These are phyloP conservation scores for Carex myosuroides DNA, from an alignment of 176 grass and related monocot genomes.

Conservation along the genomic window DNA sequence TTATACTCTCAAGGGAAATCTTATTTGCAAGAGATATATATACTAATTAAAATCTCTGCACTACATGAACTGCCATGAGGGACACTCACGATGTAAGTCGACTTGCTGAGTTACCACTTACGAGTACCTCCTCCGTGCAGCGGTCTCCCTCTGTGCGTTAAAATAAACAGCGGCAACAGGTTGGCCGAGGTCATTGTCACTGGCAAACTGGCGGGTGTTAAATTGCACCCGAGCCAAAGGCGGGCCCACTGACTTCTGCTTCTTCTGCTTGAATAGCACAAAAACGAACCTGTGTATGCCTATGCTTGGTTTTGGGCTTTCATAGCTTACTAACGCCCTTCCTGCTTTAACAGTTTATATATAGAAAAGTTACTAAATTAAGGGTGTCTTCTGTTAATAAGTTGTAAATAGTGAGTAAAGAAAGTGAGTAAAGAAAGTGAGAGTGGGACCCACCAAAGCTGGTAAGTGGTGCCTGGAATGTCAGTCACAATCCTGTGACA, in stretches of 20 bases:
- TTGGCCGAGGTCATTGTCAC: conserved; percentile 63
- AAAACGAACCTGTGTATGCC: conserved; percentile 95
- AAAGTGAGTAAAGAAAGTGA: neutral
- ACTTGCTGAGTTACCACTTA: neutral
- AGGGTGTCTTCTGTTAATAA: neutral
- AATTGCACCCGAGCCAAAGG: conserved; percentile 53
- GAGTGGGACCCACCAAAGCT: conserved; percentile 56
- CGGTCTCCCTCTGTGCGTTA: conserved; percentile 82
- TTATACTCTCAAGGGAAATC: neutral
- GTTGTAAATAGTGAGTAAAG: neutral
- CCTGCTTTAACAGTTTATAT: conserved; percentile 34
- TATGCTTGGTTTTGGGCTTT: conserved; percentile 76
- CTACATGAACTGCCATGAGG: neutral
- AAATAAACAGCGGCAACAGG: conserved; percentile 91
- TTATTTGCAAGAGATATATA: neutral
- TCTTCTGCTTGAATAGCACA: conserved; percentile 84
- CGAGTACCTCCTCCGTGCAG: conserved; percentile 58
- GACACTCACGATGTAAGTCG: neutral
- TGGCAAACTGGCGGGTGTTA: conserved; percentile 65
- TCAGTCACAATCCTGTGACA: conserved; percentile 81
- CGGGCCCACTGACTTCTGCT: conserved; percentile 31
- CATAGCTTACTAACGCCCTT: conserved; percentile 55
- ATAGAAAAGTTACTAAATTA: neutral
- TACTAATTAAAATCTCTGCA: neutral
- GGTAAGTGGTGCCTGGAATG: conserved; percentile 85